These are phyloP conservation scores for Lodderomyces orthopsilosis DNA, from an alignment of 1,139 yeast species.

Conservation along the genomic window DNA sequence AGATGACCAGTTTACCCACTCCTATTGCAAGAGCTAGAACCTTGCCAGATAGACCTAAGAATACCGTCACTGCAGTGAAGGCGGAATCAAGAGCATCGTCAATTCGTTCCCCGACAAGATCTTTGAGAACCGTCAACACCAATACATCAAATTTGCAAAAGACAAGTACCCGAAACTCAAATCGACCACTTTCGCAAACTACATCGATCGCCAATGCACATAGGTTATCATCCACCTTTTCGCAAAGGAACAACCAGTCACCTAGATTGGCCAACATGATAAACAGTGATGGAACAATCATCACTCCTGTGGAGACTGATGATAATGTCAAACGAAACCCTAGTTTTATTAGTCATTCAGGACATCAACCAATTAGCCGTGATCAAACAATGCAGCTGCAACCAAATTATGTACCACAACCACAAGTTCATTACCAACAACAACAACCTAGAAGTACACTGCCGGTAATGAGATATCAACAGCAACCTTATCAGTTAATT, in stretches of 20 bases:
- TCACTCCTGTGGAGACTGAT: slow-evolving; percentile 40
- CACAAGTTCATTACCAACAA: slow-evolving; percentile 11
- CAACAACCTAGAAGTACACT: slow-evolving; percentile 9
- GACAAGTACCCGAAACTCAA: slow-evolving; percentile 4
- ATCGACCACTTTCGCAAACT: slow-evolving; percentile 25
- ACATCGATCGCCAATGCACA: slow-evolving; percentile 25
- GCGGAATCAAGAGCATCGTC: slow-evolving; percentile 11
- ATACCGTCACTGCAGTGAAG: slow-evolving; percentile 11
- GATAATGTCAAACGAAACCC: slow-evolving; percentile 15
- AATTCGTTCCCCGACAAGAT: slow-evolving; percentile 19
- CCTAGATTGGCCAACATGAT: slow-evolving; percentile 44
- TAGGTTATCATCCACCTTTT: slow-evolving; percentile 38
- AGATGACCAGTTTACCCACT: slow-evolving; percentile 56
- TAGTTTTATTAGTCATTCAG: slow-evolving; percentile 2
- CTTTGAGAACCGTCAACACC: slow-evolving; percentile 26
- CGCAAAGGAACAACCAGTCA: slow-evolving; percentile 29
- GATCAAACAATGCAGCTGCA: slow-evolving; percentile 2
- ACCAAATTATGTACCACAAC: slow-evolving; percentile 12
- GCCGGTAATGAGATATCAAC: slow-evolving; percentile 13
- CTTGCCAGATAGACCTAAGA: slow-evolving; percentile 10
- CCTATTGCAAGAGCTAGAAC: slow-evolving; percentile 49
- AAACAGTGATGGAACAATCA: slow-evolving; percentile 48
- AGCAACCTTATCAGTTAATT: slow-evolving; percentile 15
- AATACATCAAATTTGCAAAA: slow-evolving; percentile 8
- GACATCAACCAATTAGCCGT: background rate